These are phyloP conservation scores for Alternaria infectoria DNA, from an alignment of 2,329 filamentous ascomycete genomes.

Conservation along the genomic window DNA sequence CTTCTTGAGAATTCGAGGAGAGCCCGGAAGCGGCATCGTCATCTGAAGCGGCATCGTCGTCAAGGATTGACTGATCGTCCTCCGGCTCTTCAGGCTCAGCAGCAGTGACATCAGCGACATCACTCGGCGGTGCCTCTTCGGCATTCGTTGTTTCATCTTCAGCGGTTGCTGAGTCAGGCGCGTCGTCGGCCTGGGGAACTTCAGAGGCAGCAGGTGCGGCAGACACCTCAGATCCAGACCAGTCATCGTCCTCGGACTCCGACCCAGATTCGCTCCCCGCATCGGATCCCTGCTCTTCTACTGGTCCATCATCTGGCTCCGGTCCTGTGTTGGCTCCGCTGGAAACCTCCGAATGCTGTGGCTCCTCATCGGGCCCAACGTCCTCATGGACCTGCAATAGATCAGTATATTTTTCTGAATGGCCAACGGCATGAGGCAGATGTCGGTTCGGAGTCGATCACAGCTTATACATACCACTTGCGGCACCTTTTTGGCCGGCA, in stretches of 20 bases:
- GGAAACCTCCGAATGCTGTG: neutral
- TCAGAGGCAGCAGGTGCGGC: neutral
- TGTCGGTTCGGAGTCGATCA: neutral
- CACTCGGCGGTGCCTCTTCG: neutral
- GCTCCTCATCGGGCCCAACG: neutral
- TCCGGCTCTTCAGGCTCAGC: constrained; percentile 2
- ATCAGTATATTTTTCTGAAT: neutral
- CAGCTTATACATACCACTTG: constrained; percentile 12
- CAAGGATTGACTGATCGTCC: neutral
- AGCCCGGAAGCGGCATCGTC: constrained; percentile 2
- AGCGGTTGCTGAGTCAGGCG: neutral
- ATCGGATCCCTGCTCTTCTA: neutral
- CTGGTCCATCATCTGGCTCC: neutral
- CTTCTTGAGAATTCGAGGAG: neutral
- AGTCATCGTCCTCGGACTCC: constrained; percentile 10
- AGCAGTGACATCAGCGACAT: neutral
- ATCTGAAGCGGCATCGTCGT: neutral
- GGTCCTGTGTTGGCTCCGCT: neutral
- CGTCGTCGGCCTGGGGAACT: neutral
- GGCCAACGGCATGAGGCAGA: neutral
- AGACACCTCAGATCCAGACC: constrained; percentile 17
- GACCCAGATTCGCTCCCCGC: constrained; percentile 6
- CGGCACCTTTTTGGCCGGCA: constrained; percentile 3
- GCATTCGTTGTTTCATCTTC: constrained; percentile 2
- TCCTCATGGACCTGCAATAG: constrained; percentile 1